phyloP scores from a whole-genome alignment of 495 filamentous ascomycete genomes.

The Trichoderma erinaceum region DNA sequence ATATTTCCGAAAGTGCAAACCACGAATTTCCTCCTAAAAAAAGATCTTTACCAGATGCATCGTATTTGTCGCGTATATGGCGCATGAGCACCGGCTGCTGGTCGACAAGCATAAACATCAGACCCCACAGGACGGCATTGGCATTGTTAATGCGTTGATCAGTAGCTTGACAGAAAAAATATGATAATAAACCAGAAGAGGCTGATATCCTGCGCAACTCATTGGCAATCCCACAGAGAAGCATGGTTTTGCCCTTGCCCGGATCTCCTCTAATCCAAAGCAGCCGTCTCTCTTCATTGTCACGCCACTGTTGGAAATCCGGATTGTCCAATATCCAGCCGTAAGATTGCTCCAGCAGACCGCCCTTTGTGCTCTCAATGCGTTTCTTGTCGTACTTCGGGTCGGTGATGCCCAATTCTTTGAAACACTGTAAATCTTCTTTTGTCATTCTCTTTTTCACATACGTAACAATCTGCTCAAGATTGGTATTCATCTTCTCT shows the following conservation, averaged over 20 bases:
- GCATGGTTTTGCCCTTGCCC: conserved; percentile 48
- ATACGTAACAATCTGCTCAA: conserved; percentile 1
- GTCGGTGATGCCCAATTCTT: conserved; percentile 27
- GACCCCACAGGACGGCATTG: conserved; percentile 33
- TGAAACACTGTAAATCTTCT: conserved; percentile 19
- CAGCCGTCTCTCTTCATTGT: conserved; percentile 16
- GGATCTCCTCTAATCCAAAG: conserved; percentile 36
- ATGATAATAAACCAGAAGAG: conserved; percentile 27
- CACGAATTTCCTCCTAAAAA: conserved; percentile 31
- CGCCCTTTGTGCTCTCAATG: conserved; percentile 37
- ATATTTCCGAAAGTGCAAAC: conserved; percentile 27
- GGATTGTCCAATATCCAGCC: conserved; percentile 37
- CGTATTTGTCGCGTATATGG: conserved; percentile 29
- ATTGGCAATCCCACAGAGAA: conserved; percentile 37
- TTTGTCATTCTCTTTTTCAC: neutral
- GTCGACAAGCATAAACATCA: conserved; percentile 34
- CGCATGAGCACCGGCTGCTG: conserved; percentile 30
- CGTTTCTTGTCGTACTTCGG: conserved; percentile 33
- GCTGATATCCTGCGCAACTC: conserved; percentile 20
- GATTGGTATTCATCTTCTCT: conserved; percentile 13
- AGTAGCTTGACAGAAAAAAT: conserved; percentile 42
- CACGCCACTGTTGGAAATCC: conserved; percentile 30
- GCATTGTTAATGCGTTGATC: conserved; percentile 33
- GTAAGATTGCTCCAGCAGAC: conserved; percentile 37
- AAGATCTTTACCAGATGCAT: conserved; percentile 22